Evolutionary conservation across 2,329 filamentous ascomycete species (phyloP).

Genomic region (Trichophyton verrucosum): DNA sequence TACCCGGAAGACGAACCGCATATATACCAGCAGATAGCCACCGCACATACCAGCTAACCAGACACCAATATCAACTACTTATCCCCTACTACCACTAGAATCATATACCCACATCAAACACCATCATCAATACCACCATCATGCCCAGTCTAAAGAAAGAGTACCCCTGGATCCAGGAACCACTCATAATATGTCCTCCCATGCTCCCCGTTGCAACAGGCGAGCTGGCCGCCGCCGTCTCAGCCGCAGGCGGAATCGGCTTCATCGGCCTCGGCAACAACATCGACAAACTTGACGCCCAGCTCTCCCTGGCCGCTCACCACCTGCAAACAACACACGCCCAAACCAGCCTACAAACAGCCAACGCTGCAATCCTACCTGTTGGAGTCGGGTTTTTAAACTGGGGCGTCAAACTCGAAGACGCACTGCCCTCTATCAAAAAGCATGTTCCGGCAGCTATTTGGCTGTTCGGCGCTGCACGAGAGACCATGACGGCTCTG

Average conservation of each 20-base stretch:
- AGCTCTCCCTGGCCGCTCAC: conserved; percentile 20
- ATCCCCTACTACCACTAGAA: background rate
- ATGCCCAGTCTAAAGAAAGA: conserved; percentile 7
- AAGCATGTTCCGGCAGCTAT: conserved; percentile 27
- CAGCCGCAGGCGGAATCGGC: conserved; percentile 41
- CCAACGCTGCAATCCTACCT: conserved; percentile 18
- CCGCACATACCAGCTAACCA: background rate
- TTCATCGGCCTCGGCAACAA: conserved; percentile 49
- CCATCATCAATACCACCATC: background rate
- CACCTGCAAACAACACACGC: conserved; percentile 13
- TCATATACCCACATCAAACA: background rate
- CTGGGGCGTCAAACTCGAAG: conserved; percentile 25
- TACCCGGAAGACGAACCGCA: background rate
- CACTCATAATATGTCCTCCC: conserved; percentile 51
- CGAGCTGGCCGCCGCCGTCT: conserved; percentile 49
- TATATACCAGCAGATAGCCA: background rate
- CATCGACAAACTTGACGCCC: conserved; percentile 19
- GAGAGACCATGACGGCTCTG: conserved; percentile 17
- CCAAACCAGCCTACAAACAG: background rate
- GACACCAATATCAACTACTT: too few relatives aligned
- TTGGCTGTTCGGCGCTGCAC: conserved; percentile 30
- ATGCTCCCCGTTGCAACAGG: conserved; percentile 53
- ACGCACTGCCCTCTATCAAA: conserved; percentile 20
- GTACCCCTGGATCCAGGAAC: conserved; percentile 48
- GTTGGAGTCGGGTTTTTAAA: conserved; percentile 32